Base-by-base conservation (phyloP, 2,329 filamentous ascomycete genomes). In the Xylogone sp. region DNA sequence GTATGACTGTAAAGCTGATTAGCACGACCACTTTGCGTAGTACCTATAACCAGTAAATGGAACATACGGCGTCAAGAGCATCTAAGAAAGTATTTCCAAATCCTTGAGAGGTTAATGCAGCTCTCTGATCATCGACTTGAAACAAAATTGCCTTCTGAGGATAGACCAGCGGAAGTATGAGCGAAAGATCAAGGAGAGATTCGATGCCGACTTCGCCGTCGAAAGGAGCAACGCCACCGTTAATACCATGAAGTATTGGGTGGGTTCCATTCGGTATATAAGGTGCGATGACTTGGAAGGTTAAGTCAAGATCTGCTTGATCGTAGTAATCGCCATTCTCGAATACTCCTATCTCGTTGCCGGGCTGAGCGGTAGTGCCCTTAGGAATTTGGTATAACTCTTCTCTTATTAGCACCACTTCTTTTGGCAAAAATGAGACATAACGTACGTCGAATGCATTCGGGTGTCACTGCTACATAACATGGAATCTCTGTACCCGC, bases 41-140 rank as follows among this genome's bases (percentile, higher is more conserved):
- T 39, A 31, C 27, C 27, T 31, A 31, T 31, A 8, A 8, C 27
- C 27, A 34, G 21, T 9, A 49, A 45, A 42, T 6, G 34, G 8
- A 39, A 16, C 5, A 13, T 18, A 39, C 34, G 19, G 20, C 73
- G 50, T 75, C 73, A 34, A 75, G 69, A 3, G 71, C 71, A 52
- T 75, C 72, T 24, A 75, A 59, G 59, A 76, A 74, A 49, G 69
- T 75, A 61, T 76, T 75, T 43, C 76, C 59, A 57, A 75, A 69
- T 1, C 69, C 70, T 47, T 54, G 9, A 57, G 67, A 12, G 53
- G 49, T 46, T 69, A 61, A 51, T 70, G 71, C 18, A 63, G 48
- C 19, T 56, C 34, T 39, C 12, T 9, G 56, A 65, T 73, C 71
- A 46, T 74, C 73, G 2, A 65, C 68, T 61, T 76, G 71, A 61